A percentile compares a stretch with the other conserved stretches of the same genome.
phyloP scores from a whole-genome alignment of 1,284 basidiomycete species.

The Irpex sp. region DNA sequence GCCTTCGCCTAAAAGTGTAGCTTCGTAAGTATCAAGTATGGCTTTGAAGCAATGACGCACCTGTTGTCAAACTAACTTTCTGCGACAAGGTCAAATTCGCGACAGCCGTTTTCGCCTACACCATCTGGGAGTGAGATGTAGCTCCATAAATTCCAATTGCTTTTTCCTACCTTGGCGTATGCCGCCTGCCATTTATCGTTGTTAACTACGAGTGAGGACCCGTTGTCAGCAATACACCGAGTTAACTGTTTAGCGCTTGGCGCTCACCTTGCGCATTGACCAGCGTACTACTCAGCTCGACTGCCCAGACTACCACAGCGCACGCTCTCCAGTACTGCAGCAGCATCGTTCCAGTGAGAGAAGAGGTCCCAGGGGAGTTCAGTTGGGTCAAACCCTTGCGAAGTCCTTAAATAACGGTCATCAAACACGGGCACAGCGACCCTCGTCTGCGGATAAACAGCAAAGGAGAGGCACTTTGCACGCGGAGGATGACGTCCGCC shows the following conservation, averaged over 20 bases:
- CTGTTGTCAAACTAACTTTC: constrained; percentile 51
- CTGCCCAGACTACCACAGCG: too few relatives aligned
- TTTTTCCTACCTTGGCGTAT: constrained; percentile 38
- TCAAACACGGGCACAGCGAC: background rate
- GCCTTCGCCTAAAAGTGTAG: constrained; percentile 1
- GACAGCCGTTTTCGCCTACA: constrained; percentile 39
- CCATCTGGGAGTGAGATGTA: too few relatives aligned
- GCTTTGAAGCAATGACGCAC: constrained; percentile 33
- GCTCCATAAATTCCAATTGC: background rate
- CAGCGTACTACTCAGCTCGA: background rate
- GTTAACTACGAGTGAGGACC: constrained; percentile 2
- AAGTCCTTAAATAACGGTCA: too few relatives aligned
- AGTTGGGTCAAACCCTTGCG: too few relatives aligned
- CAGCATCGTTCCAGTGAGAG: too few relatives aligned
- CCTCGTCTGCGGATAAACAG: too few relatives aligned
- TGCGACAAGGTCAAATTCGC: constrained; percentile 43
- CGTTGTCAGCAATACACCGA: background rate
- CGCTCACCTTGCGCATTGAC: background rate
- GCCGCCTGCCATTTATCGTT: constrained; percentile 47
- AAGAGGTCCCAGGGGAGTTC: background rate
- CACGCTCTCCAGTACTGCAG: too few relatives aligned
- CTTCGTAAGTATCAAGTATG: background rate
- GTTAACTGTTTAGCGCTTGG: background rate
- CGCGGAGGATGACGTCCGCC: too few relatives aligned
- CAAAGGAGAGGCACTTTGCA: too few relatives aligned